phyloP scores from a whole-genome alignment of 2,329 filamentous ascomycete species.

The Fusarium sublunatum region DNA sequence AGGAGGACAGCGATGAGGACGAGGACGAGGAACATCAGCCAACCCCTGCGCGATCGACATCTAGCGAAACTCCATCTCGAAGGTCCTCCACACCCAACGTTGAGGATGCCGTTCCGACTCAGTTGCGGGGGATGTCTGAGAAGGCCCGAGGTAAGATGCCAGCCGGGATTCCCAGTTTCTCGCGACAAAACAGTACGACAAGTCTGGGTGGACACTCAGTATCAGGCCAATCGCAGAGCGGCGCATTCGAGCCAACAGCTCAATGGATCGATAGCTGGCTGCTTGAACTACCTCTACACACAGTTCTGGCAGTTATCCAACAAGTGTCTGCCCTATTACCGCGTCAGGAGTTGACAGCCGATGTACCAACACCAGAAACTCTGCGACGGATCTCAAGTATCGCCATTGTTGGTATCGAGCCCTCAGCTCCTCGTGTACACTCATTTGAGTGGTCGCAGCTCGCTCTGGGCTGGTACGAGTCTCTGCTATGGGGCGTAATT shows the following conservation, averaged over 20 bases:
- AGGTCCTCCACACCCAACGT: constrained; percentile 74
- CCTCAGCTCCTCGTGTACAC: constrained; percentile 80
- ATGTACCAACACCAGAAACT: constrained; percentile 57
- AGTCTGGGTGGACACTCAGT: constrained; percentile 77
- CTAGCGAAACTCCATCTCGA: constrained; percentile 70
- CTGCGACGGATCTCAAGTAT: constrained; percentile 69
- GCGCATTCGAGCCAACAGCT: constrained; percentile 80
- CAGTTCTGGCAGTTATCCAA: constrained; percentile 80
- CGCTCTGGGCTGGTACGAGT: constrained; percentile 95
- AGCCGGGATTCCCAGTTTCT: constrained; percentile 82
- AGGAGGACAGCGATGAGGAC: constrained; percentile 67
- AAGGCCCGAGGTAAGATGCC: constrained; percentile 97
- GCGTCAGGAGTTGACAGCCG: constrained; percentile 58
- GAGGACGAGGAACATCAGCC: constrained; percentile 63
- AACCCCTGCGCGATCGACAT: constrained; percentile 71
- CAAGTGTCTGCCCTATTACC: constrained; percentile 70
- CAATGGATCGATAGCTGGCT: constrained; percentile 95
- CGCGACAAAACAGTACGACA: constrained; percentile 87
- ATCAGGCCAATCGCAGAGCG: constrained; percentile 65
- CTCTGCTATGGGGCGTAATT: constrained; percentile 90
- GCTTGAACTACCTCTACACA: constrained; percentile 89
- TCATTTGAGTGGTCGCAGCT: constrained; percentile 95
- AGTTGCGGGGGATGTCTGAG: constrained; percentile 93
- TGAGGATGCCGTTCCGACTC: constrained; percentile 84
- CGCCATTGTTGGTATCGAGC: constrained; percentile 77